A percentile compares a stretch with the other conserved stretches of the same genome.
Evolutionary conservation across 108 stramenopile genomes (phyloP).

Genomic region (Asterionellopsis glacialis): DNA sequence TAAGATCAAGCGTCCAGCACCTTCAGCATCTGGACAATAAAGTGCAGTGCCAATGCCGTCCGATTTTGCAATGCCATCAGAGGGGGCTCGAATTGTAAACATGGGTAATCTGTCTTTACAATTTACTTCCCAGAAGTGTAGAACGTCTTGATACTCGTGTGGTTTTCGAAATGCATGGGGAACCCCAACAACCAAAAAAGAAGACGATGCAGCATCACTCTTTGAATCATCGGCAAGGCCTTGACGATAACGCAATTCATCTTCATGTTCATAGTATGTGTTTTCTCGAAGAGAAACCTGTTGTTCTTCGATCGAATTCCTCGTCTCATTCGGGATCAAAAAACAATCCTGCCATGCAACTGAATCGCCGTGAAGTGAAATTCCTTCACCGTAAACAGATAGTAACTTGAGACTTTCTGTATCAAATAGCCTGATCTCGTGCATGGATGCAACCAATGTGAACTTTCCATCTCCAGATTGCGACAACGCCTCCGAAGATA

Average conservation of each 20-base stretch:
- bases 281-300: slow-evolving; percentile 1
- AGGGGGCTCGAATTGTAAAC: background rate
- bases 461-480: slow-evolving; percentile 30
- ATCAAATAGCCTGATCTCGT: slow-evolving; percentile 42
- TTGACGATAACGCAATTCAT: slow-evolving; percentile 1
- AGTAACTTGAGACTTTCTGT: slow-evolving; percentile 36
- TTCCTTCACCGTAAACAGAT: slow-evolving; percentile 46
- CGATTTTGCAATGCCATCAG: background rate
- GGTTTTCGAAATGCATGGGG: slow-evolving; percentile 16
- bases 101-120: too few species aligned
- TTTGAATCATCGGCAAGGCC: background rate
- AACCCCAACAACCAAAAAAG: slow-evolving; percentile 7
- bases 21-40: too few species aligned
- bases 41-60: slow-evolving; percentile 4
- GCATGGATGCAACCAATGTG: slow-evolving; percentile 30
- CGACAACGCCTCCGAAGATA: slow-evolving; percentile 13
- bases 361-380: slow-evolving; percentile 50
- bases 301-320: background rate
- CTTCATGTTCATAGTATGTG: background rate
- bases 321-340: background rate
- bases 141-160: slow-evolving; percentile 7
- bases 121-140: slow-evolving; percentile 16
- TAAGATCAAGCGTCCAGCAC: slow-evolving; percentile 1
- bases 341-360: slow-evolving; percentile 47
- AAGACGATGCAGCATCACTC: background rate